Evolutionary conservation across 1,284 basidiomycete genomes (phyloP).

Genomic region (Ceratobasidium theobromae): DNA sequence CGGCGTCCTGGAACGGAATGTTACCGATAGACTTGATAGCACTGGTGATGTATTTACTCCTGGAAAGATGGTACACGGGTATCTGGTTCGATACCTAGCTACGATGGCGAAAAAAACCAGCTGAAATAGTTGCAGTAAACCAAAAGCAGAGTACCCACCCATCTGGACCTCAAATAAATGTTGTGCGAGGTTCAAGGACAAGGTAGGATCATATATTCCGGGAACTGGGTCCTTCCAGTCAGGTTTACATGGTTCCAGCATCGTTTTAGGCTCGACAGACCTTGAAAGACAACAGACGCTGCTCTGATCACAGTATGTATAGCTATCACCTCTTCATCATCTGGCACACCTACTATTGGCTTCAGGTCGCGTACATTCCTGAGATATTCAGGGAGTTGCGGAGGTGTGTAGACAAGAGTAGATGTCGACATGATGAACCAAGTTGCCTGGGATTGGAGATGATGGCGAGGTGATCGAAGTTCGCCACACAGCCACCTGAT

Average conservation of each 20-base stretch:
- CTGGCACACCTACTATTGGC: background rate
- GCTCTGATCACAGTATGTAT: background rate
- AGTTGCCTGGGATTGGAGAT: too few relatives aligned
- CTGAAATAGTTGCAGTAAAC: background rate
- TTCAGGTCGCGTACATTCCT: background rate
- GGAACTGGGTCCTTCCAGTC: background rate
- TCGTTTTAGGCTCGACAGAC: background rate
- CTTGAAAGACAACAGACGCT: background rate
- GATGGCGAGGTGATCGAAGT: too few relatives aligned
- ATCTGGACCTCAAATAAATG: conserved; percentile 21
- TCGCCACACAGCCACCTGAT: too few relatives aligned
- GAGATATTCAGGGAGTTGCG: background rate
- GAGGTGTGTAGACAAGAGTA: background rate
- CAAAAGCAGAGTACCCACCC: background rate
- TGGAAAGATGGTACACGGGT: background rate
- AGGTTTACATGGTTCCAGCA: background rate
- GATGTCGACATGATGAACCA: too few relatives aligned
- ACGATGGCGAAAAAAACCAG: background rate
- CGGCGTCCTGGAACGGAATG: background rate
- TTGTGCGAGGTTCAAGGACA: background rate
- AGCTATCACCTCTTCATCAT: background rate
- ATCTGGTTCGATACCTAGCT: background rate
- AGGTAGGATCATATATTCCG: background rate
- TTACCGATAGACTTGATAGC: background rate
- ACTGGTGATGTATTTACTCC: background rate